Conservation (phyloP, 495 filamentous ascomycete species). For the Aspergillus saccharolyticus region DNA sequence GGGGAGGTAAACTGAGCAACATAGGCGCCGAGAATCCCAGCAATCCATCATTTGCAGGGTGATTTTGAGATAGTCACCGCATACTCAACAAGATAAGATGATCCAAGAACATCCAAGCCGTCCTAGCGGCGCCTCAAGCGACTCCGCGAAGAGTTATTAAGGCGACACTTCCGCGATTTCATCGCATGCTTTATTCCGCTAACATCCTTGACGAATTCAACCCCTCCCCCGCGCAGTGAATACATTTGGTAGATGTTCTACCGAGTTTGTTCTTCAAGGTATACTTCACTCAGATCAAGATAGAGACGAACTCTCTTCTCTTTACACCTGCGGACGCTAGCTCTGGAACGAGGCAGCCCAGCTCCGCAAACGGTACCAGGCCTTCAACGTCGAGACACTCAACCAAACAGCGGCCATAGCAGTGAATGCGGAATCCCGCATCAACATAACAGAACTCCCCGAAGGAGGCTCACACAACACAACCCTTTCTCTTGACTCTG, state of each 20-base stretch:
- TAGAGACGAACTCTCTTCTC: background rate
- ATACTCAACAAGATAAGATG: background rate
- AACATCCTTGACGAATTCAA: too few relatives aligned
- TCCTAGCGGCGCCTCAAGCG: background rate
- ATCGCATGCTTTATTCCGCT: background rate
- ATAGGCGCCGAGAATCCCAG: background rate
- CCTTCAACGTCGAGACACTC: conserved; percentile 22
- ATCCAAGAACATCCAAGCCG: background rate
- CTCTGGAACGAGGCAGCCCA: conserved; percentile 17
- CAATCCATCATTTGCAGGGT: background rate
- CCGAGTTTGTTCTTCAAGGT: background rate
- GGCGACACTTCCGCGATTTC: background rate
- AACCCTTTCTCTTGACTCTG: conserved; percentile 18
- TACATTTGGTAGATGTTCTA: background rate
- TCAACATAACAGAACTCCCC: conserved; percentile 15
- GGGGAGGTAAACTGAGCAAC: background rate
- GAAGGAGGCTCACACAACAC: conserved; percentile 25
- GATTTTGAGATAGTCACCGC: background rate
- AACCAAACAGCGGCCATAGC: conserved; percentile 10
- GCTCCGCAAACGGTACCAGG: conserved; percentile 7
- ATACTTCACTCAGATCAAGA: background rate
- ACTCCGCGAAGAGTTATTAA: background rate
- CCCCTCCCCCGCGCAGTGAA: background rate
- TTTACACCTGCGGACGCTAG: conserved; percentile 15
- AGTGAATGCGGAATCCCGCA: conserved; percentile 9